These are phyloP conservation scores for Candida ponderosae DNA, from an alignment of 805 yeast species.

Conservation along the genomic window DNA sequence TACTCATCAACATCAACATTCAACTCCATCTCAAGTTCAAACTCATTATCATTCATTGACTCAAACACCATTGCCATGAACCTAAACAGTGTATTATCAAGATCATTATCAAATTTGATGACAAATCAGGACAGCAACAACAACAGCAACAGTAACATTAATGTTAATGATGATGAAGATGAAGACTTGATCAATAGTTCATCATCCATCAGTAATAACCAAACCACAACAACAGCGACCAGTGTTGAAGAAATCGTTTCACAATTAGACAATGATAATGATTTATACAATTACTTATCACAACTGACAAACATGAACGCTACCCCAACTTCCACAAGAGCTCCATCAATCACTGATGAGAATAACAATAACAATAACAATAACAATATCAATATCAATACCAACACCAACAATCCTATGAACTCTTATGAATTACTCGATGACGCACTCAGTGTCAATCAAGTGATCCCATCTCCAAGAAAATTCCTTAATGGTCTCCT, in stretches of 20 bases:
- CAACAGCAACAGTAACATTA: neutral
- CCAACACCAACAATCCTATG: neutral
- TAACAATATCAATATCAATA: neutral
- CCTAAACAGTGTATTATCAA: no score
- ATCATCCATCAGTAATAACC: neutral
- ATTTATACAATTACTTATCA: conserved; percentile 6
- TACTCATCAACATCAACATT: neutral
- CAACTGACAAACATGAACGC: no score
- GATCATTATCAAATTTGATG: no score
- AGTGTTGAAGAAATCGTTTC: neutral
- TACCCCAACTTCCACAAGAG: no score
- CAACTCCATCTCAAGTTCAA: neutral
- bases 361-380: conserved; percentile 1
- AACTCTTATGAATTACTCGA: neutral
- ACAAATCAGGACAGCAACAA: neutral
- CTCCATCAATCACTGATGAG: no score
- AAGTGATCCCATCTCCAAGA: conserved; percentile 37
- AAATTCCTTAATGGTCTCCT: conserved; percentile 59
- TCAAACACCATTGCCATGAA: no score
- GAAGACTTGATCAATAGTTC: neutral
- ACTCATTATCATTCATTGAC: neutral
- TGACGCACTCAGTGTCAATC: conserved; percentile 6
- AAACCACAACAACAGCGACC: neutral
- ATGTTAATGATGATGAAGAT: conserved; percentile 2
- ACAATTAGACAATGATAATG: conserved; percentile 3